Conservation (phyloP, 805 yeast species). For the Kluyveromyces aestuarii region DNA sequence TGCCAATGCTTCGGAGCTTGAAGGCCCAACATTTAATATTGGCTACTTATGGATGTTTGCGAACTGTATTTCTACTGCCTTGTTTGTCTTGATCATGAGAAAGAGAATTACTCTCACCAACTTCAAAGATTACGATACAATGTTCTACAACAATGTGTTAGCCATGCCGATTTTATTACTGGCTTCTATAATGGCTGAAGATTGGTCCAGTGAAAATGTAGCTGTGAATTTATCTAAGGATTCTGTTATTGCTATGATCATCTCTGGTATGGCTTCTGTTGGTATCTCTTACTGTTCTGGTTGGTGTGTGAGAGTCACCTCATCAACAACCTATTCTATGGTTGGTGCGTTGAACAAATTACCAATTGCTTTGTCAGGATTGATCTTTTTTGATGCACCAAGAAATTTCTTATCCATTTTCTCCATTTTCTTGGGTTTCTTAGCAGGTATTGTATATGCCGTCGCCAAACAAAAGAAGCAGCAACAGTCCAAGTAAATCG, state of each 20-base stretch:
- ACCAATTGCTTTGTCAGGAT: slow-evolving; percentile 93
- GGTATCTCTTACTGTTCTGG: slow-evolving; percentile 98
- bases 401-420: slow-evolving; percentile 85
- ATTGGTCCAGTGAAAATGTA: slow-evolving; percentile 83
- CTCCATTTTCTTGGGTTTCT: slow-evolving; percentile 87
- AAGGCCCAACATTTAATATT: slow-evolving; percentile 37
- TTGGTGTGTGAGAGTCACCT: slow-evolving; percentile 99
- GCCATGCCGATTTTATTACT: slow-evolving; percentile 82
- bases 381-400: slow-evolving; percentile 90
- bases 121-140: slow-evolving; percentile 94
- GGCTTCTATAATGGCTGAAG: slow-evolving; percentile 73
- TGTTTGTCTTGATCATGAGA: slow-evolving; percentile 91
- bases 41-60: slow-evolving; percentile 97
- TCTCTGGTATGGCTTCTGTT: slow-evolving; percentile 90
- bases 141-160: slow-evolving; percentile 93
- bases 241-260: slow-evolving; percentile 70
- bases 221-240: slow-evolving; percentile 64
- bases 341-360: slow-evolving; percentile 98
- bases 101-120: slow-evolving; percentile 95
- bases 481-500: slow-evolving; percentile 11
- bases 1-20: slow-evolving; percentile 20
- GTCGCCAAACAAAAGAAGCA: slow-evolving; percentile 88
- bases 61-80: slow-evolving; percentile 90
- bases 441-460: slow-evolving; percentile 93
- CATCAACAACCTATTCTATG: slow-evolving; percentile 98